Evolutionary conservation across 2,329 filamentous ascomycete species (phyloP).

Genomic region (Thelonectria olida): DNA sequence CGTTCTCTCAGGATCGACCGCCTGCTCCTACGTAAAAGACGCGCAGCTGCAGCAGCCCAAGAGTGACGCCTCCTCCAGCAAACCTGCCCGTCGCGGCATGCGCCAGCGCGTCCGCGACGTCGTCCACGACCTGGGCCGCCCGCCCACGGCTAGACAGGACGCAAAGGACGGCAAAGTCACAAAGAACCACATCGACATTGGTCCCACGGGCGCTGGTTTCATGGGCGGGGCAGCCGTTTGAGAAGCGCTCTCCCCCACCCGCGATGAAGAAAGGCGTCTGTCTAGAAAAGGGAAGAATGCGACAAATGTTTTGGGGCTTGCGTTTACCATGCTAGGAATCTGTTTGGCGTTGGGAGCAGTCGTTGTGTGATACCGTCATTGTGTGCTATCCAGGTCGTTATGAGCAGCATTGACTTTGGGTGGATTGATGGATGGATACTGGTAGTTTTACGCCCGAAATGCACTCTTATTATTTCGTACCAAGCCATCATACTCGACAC

Average conservation of each 20-base stretch:
- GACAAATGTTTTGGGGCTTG: neutral
- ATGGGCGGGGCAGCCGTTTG: conserved; percentile 33
- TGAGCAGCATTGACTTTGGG: too few species aligned
- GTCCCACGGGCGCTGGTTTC: conserved; percentile 37
- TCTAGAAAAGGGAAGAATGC: neutral
- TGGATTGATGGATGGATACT: too few species aligned
- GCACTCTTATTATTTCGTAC: neutral
- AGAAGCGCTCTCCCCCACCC: neutral
- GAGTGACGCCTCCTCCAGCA: conserved; percentile 12
- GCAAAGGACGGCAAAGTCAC: conserved; percentile 43
- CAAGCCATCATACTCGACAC: neutral
- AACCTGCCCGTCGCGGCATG: conserved; percentile 35
- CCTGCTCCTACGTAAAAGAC: conserved; percentile 42
- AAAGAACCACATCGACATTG: conserved; percentile 40
- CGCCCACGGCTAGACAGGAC: conserved; percentile 45
- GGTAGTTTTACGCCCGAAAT: neutral
- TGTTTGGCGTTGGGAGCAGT: conserved; percentile 15
- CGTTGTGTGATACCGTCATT: neutral
- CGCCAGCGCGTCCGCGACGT: conserved; percentile 47
- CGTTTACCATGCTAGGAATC: neutral
- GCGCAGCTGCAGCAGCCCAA: conserved; percentile 15
- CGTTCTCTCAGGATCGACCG: conserved; percentile 42
- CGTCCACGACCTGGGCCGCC: conserved; percentile 44
- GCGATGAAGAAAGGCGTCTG: neutral
- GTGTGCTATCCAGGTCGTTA: too few species aligned